phyloP scores from a whole-genome alignment of 345 rosid species.

The Odontarrhena argentea region DNA sequence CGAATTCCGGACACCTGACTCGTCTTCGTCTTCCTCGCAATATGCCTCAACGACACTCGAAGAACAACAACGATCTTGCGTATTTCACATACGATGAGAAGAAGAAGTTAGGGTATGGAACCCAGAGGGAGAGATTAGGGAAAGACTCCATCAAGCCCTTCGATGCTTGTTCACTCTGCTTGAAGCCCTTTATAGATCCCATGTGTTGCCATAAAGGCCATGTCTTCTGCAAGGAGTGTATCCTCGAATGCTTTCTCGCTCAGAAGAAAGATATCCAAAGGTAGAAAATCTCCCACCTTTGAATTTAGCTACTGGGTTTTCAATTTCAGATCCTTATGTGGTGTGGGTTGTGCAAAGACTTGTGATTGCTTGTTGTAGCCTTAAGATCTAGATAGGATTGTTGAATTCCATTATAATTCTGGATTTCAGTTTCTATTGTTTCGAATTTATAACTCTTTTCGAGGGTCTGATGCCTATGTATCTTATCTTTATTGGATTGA shows the following conservation, averaged over 20 bases:
- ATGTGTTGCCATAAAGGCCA: conserved; percentile 94
- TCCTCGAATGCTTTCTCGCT: conserved; percentile 78
- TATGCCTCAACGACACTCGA: conserved; percentile 98
- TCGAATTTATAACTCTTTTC: no score
- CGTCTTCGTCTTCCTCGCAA: conserved; percentile 26
- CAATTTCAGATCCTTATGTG: neutral
- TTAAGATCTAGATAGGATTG: neutral
- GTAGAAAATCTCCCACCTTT: conserved; percentile 32
- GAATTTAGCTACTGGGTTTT: neutral
- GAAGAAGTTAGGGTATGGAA: conserved; percentile 88
- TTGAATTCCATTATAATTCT: neutral
- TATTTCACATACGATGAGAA: conserved; percentile 99
- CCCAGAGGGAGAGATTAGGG: conserved; percentile 94
- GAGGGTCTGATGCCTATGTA: no score
- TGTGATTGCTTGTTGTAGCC: neutral
- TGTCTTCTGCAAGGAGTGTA: conserved; percentile 88
- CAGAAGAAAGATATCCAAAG: conserved; percentile 93
- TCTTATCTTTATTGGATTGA: no score
- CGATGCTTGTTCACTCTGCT: conserved; percentile 92
- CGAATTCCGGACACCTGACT: neutral
- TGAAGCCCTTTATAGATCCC: conserved; percentile 86
- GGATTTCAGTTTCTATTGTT: neutral
- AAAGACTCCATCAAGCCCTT: conserved; percentile 94
- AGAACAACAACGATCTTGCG: conserved; percentile 95
- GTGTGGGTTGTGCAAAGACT: neutral